Evolutionary conservation across 139 green algal genomes (phyloP).

Genomic region (Chlorella sp.): DNA sequence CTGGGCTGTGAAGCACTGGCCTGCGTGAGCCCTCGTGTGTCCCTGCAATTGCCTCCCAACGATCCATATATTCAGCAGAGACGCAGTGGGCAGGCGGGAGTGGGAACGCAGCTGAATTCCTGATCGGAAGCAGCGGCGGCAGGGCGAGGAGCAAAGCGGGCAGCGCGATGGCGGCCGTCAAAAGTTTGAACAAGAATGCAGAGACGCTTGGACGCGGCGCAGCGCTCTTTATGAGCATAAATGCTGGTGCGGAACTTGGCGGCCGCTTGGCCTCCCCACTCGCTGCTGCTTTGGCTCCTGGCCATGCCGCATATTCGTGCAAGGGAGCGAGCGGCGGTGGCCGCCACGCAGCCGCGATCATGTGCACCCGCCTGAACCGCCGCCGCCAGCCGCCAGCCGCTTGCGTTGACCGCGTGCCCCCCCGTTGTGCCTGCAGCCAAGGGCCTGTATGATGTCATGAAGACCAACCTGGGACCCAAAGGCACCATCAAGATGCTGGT

Average conservation of each 20-base stretch:
- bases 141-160: too few species aligned
- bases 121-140: too few species aligned
- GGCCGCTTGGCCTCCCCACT: neutral
- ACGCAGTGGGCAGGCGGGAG: too few species aligned
- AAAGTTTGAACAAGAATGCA: constrained; percentile 94
- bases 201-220: constrained; percentile 90
- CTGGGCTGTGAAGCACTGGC: too few species aligned
- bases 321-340: neutral
- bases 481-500: constrained; percentile 99
- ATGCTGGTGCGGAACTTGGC: constrained; percentile 62
- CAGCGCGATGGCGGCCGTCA: constrained; percentile 78
- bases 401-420: neutral
- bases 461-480: constrained; percentile 95
- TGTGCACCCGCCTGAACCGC: neutral
- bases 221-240: constrained; percentile 99
- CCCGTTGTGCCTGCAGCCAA: constrained; percentile 70
- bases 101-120: too few species aligned
- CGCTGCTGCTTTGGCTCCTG: neutral
- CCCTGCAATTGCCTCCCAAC: too few species aligned
- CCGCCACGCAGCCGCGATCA: too few species aligned
- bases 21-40: too few species aligned
- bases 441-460: constrained; percentile 98
- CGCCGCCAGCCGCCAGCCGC: neutral
- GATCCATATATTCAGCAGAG: too few species aligned
- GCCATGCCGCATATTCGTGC: neutral